Conservation (phyloP, 495 filamentous ascomycete species). For the Immersiella caudata region DNA sequence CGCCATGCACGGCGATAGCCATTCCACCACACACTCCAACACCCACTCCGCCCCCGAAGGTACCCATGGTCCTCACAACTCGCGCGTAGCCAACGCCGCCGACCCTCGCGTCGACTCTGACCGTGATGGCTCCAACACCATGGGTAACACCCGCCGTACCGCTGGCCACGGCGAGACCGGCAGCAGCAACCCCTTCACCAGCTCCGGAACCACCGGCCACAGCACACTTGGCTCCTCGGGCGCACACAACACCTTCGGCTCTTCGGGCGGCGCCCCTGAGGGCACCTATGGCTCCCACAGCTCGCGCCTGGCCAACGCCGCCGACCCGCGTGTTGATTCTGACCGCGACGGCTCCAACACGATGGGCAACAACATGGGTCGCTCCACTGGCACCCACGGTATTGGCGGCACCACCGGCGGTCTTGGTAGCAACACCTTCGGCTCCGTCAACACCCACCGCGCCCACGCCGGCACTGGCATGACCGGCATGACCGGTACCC, state of each 20-base stretch:
- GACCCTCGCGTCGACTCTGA: slow-evolving; percentile 55
- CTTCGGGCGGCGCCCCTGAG: slow-evolving; percentile 28
- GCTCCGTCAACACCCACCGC: slow-evolving; percentile 34
- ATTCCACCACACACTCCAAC: slow-evolving; percentile 18
- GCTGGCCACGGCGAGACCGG: slow-evolving; percentile 26
- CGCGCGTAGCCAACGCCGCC: slow-evolving; percentile 46
- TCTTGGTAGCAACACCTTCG: slow-evolving; percentile 17
- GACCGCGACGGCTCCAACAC: slow-evolving; percentile 41
- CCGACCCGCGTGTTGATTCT: slow-evolving; percentile 54
- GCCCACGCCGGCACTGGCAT: slow-evolving; percentile 38
- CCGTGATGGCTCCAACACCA: slow-evolving; percentile 34
- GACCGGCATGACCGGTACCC: slow-evolving; percentile 36
- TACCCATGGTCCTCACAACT: slow-evolving; percentile 43
- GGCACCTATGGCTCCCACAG: slow-evolving; percentile 39
- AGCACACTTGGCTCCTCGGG: slow-evolving; percentile 22
- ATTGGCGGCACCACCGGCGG: slow-evolving; percentile 10
- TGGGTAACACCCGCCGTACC: slow-evolving; percentile 29
- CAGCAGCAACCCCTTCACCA: slow-evolving; percentile 30
- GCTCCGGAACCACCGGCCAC: slow-evolving; percentile 35
- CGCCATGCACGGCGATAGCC: slow-evolving; percentile 48
- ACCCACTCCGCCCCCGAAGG: slow-evolving; percentile 41
- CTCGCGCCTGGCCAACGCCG: slow-evolving; percentile 46
- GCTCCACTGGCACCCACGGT: slow-evolving; percentile 24
- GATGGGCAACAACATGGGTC: slow-evolving; percentile 28
- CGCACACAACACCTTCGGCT: slow-evolving; percentile 25